These are phyloP conservation scores for Dothidotthia symphoricarpi DNA, from an alignment of 2,329 filamentous ascomycete genomes.

Conservation along the genomic window DNA sequence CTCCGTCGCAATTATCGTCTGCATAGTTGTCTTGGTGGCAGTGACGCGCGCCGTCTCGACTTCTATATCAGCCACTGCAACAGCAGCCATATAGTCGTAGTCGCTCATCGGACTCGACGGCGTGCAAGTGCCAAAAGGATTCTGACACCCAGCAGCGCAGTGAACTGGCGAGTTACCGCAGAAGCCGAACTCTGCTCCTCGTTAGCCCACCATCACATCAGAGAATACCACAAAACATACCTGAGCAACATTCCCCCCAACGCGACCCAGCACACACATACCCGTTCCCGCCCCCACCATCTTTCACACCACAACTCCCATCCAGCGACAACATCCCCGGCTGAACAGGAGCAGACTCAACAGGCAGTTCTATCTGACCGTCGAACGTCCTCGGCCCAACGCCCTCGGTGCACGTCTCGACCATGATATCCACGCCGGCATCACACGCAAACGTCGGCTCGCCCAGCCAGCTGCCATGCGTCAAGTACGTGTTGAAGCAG, in stretches of 20 bases:
- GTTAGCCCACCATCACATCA: too few species aligned
- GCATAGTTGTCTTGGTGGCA: too few species aligned
- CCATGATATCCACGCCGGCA: slow-evolving; percentile 16
- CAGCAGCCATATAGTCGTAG: too few species aligned
- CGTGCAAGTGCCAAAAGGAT: slow-evolving; percentile 5
- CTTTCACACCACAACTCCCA: slow-evolving; percentile 8
- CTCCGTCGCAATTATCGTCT: too few species aligned
- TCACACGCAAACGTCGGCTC: slow-evolving; percentile 21
- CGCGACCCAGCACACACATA: slow-evolving; percentile 5
- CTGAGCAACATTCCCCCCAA: slow-evolving; percentile 12
- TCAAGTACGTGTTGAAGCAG: slow-evolving; percentile 16
- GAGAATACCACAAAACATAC: not conserved
- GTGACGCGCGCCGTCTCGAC: too few species aligned
- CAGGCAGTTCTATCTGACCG: not conserved
- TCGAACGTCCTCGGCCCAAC: slow-evolving; percentile 8
- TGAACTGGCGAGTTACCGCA: slow-evolving; percentile 4
- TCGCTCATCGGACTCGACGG: not conserved
- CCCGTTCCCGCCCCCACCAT: not conserved
- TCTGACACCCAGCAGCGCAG: slow-evolving; percentile 7
- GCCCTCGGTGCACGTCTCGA: slow-evolving; percentile 19
- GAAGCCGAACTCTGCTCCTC: slow-evolving; percentile 3
- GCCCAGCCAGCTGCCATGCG: slow-evolving; percentile 12
- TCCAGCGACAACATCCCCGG: not conserved
- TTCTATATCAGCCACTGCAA: too few species aligned
- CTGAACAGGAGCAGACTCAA: not conserved